Conservation (phyloP, 129 eudicot genomes). For the Artemisia argyi region DNA sequence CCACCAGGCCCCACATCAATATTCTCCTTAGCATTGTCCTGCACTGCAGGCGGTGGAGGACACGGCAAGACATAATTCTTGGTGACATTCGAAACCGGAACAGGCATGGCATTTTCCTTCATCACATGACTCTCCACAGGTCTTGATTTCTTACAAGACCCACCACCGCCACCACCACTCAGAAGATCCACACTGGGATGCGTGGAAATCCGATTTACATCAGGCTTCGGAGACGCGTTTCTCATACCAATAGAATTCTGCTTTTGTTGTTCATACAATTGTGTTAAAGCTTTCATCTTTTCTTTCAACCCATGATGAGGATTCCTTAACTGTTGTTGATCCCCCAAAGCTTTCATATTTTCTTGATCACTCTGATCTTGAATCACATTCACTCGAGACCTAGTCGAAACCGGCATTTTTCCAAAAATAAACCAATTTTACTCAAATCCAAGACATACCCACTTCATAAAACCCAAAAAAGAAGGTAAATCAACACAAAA, state of each 20-base stretch:
- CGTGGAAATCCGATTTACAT: slow-evolving; percentile 35
- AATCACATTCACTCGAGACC: slow-evolving; percentile 52
- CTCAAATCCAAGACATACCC: slow-evolving; percentile 44
- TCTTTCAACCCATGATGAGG: slow-evolving; percentile 89
- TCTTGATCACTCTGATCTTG: slow-evolving; percentile 44
- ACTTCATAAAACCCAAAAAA: slow-evolving; percentile 16
- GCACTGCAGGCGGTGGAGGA: slow-evolving; percentile 22
- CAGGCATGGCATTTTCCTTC: slow-evolving; percentile 51
- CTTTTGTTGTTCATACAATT: slow-evolving; percentile 78
- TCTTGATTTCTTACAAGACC: slow-evolving; percentile 27
- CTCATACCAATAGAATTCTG: slow-evolving; percentile 39
- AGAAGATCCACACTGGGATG: slow-evolving; percentile 53
- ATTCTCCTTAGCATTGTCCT: slow-evolving; percentile 51
- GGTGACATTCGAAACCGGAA: slow-evolving; percentile 37
- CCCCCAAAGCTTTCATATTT: slow-evolving; percentile 9
- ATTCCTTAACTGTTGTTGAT: slow-evolving; percentile 23
- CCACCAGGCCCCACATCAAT: slow-evolving; percentile 33
- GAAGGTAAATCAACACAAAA: slow-evolving; percentile 14
- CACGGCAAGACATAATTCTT: slow-evolving; percentile 48
- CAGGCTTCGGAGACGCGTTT: slow-evolving; percentile 34
- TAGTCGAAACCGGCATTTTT: slow-evolving; percentile 78
- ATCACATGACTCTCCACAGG: slow-evolving; percentile 34
- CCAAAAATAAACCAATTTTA: slow-evolving; percentile 7
- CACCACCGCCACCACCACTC: slow-evolving; percentile 18
- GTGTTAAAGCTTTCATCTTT: slow-evolving; percentile 82